Evolutionary conservation across 768 basidiomycete genomes (phyloP), one percentile per base, ranked within the genome.

Genomic region (Tylopilus subfusipes): DNA sequence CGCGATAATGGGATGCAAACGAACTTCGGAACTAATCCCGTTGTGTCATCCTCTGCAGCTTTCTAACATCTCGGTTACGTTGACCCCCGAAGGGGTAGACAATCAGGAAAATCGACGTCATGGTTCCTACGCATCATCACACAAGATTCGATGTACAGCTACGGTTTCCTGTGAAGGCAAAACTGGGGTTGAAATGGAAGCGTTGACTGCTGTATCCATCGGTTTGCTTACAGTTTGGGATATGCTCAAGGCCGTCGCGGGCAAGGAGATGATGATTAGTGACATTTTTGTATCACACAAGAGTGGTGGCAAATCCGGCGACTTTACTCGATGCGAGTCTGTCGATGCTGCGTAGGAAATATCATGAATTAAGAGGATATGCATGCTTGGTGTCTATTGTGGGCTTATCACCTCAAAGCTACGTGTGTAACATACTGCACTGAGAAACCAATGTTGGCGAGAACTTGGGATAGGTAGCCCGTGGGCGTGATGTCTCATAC

Each of bases 121-220:
- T 24, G 36, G 16, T 34, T 44, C 58, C 38, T 24, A 38, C 27
- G 36, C 34, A 22, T 47, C 60, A 48, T 73, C 64, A 52, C 78
- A 78, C 68, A 81, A 76, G 62, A 81, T 92, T 48, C 60, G 77
- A 29, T 90, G 87, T 60, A 70, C 72, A 33, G 88, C 85, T 24
- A 85, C 82, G 9, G 88, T 91, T 33, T 76, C 84, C 38, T 89
- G 86, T 59, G 81, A 85, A 68, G 88, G 90, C 14, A 85, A 84
- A 68, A 92, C 92, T 14, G 89, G 93, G 5, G 90, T 93, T 19
- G 91, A 93, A 74, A 93, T 98, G 88, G 95, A 97, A 72, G 93
- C 93, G 22, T 68, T 95, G 52, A 90, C 86, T n/a, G 86, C 86
- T 22, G 93, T 91, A 10, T 84, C 84, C 2, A 75, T 89, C 29